Evolutionary conservation across 2,329 filamentous ascomycete genomes (phyloP), one percentile per base, ranked within the genome.

Genomic region (Aspergillus ochraceus): DNA sequence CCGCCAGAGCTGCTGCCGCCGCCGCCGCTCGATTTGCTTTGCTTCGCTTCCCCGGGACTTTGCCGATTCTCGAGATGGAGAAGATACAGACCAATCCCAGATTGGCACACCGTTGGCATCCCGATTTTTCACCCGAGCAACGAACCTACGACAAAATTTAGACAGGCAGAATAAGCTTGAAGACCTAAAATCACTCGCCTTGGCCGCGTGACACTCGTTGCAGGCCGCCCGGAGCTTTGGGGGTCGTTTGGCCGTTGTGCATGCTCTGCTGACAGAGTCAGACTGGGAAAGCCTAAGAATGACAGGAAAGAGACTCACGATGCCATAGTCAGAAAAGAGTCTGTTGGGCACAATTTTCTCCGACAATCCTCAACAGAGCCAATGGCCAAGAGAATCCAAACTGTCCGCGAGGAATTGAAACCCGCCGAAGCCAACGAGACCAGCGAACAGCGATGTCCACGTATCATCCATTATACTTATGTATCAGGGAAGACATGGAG

Each of bases 1-100:
- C 49, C 1, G 54, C 52, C 2, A 52, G 24, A 3, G 56, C 57
- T 10, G 56, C 56, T 2, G 56, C 56, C 10, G 57, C 52, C 17
- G 32, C 57, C 22, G 60, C 55, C 4, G 54, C 62, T 6, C 62
- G 60, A 52, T 64, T 64, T 39, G 60, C 62, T 46, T 63, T 62
- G 26, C 62, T 63, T 46, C 62, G 45, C 49, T 64, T 64, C 9
- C 62, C 62, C 20, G 62, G 62, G 9, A 64, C 62, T 45, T 62
- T 64, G 24, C 62, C 62, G 11, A 64, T 64, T 24, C 60, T 55
- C 19, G 62, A 64, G 32, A 64, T 64, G 12, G 62, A 62, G 57
- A 64, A 64, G 49, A 62, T 49, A 46, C 62, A 64, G 55, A 57
- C 42, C 14, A 59, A 54, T 6, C 49, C 54, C 29, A 62, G 62